Conservation (phyloP, 1,139 yeast genomes). For the Lodderomyces metapsilosis region DNA sequence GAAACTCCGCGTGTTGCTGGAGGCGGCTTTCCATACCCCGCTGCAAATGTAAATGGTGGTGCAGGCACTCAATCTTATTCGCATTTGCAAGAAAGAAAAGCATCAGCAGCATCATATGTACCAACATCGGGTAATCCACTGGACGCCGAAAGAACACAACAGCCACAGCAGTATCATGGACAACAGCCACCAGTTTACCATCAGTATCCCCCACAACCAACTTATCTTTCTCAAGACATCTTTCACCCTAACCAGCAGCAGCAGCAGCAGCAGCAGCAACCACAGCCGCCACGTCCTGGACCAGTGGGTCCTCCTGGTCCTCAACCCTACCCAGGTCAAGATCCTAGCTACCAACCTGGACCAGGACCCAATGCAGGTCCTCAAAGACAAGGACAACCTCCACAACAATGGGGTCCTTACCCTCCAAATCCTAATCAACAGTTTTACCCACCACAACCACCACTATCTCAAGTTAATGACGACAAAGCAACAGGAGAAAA, state of each 20-base stretch:
- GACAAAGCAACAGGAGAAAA: constrained; percentile 3
- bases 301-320: neutral
- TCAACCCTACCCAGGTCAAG: constrained; percentile 1
- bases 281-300: constrained; percentile 5
- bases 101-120: constrained; percentile 6
- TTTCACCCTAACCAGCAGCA: constrained; percentile 10
- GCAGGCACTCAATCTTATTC: neutral
- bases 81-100: constrained; percentile 1
- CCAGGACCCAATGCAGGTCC: neutral
- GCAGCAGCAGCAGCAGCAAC: constrained; percentile 6
- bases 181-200: constrained; percentile 9
- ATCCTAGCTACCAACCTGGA: constrained; percentile 2
- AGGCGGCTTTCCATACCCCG: neutral
- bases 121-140: constrained; percentile 8
- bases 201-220: constrained; percentile 14
- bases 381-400: constrained; percentile 7
- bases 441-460: constrained; percentile 7
- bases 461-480: constrained; percentile 3
- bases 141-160: constrained; percentile 10
- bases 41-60: constrained; percentile 1
- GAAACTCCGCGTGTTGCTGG: constrained; percentile 1
- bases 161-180: constrained; percentile 3
- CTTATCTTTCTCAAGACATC: constrained; percentile 12
- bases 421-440: constrained; percentile 11
- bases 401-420: constrained; percentile 4